Evolutionary conservation across 1,284 basidiomycete genomes (phyloP).

Genomic region (Phellopilus nigrolimitatus): DNA sequence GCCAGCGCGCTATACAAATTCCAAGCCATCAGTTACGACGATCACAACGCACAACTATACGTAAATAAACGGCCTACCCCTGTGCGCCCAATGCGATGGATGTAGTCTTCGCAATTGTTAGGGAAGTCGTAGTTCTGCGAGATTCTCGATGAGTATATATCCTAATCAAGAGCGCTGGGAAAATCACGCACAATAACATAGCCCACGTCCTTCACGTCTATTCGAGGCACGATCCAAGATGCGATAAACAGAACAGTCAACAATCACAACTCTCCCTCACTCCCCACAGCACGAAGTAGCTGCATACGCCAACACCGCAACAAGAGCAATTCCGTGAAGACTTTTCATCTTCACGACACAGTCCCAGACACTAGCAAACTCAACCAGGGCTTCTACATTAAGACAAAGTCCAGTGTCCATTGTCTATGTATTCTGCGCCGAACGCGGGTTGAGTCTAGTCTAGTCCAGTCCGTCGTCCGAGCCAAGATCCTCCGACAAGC

Average conservation of each 20-base stretch:
- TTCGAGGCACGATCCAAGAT: constrained; percentile 29
- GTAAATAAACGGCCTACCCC: constrained; percentile 47
- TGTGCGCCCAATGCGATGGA: constrained; percentile 90
- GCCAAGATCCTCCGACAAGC: constrained; percentile 23
- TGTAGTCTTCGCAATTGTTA: constrained; percentile 93
- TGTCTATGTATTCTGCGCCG: constrained; percentile 17
- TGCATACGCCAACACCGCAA: constrained; percentile 29
- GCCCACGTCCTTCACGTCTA: constrained; percentile 94
- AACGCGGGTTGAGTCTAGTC: constrained; percentile 13
- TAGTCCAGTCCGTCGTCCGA: constrained; percentile 19
- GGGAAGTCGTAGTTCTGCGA: constrained; percentile 94
- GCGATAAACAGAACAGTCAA: constrained; percentile 36
- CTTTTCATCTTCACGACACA: constrained; percentile 8
- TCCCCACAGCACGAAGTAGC: constrained; percentile 15
- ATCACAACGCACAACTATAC: constrained; percentile 20
- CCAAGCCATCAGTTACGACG: not conserved
- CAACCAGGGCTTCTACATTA: constrained; percentile 21
- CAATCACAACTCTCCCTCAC: constrained; percentile 47
- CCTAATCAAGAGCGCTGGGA: constrained; percentile 9
- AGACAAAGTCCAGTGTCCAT: constrained; percentile 20
- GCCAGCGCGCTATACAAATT: constrained; percentile 65
- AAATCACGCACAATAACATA: constrained; percentile 76
- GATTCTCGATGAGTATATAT: too few relatives aligned
- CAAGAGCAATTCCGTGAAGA: constrained; percentile 21
- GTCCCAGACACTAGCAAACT: constrained; percentile 17